Base-by-base conservation (phyloP, 352 stramenopile species). In the Phytopythium oedochilum region DNA sequence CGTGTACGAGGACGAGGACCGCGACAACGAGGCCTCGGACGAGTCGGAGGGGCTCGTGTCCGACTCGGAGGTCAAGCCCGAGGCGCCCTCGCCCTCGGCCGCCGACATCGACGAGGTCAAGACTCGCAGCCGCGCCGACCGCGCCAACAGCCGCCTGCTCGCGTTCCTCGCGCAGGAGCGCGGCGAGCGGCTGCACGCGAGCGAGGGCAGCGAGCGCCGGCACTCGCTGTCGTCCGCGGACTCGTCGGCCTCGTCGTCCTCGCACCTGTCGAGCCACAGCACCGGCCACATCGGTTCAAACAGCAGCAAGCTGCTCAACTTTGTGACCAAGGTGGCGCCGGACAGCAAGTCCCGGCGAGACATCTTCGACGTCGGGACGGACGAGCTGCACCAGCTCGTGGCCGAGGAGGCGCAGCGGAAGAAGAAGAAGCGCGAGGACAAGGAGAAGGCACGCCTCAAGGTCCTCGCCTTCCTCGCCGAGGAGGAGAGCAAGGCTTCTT, bases 1-100 rank as follows among this genome's bases (percentile, higher is more conserved):
- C 20, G 75, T 90, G n/a, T 90, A 90, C 63, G 62, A 82, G 46
- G 75, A 88, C 8, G 75, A 90, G 25, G 65, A 75, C 20, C 71
- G 59, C 18, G 75, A 68, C 20, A 63, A 55, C 12, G 60, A 61
- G 22, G 61, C 59, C 17, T 62, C 71, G 14, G 53, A 73, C 25
- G 36, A 40, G 5, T 38, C 68, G 43, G 64, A 74, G 28, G 43
- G 63, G 11, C 61, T 78, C 25, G 57, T 38, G n/a, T 57, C 49
- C 4, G 52, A 73, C 23, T 58, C 38, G 26, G 47, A 55, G 45
- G 48, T 66, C 5, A 51, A 66, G 46, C 63, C 60, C 6, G 57
- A 61, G 26, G 67, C 57, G 26, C 12, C 60, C 32, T 56, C 62
- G 26, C 32, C 61, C 20, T 56, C 62, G 22, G 49, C 56, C 7